Evolutionary conservation across 1,139 yeast species (phyloP).

Genomic region (Geotrichum bryndzae): DNA sequence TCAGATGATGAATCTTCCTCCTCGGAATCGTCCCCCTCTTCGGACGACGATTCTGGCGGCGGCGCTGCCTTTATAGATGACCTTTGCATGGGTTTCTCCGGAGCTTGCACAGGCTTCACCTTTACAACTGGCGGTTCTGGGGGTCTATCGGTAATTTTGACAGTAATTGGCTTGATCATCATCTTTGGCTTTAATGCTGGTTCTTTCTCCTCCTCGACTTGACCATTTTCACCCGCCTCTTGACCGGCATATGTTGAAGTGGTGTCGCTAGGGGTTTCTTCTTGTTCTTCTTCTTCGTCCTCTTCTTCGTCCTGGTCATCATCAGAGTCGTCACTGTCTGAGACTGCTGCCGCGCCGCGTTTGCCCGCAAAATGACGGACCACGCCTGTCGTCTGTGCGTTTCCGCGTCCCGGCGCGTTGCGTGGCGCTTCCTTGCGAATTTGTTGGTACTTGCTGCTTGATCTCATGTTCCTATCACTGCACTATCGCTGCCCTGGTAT

Average conservation of each 20-base stretch:
- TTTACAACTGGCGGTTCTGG: constrained; percentile 15
- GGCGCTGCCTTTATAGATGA: neutral
- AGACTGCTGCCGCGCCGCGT: constrained; percentile 17
- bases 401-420: neutral
- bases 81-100: neutral
- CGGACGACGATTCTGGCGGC: constrained; percentile 11
- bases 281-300: constrained; percentile 24
- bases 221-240: neutral
- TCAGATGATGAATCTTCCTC: constrained; percentile 8
- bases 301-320: constrained; percentile 14
- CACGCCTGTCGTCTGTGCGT: neutral
- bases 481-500: neutral
- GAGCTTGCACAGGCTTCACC: constrained; percentile 7
- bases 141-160: constrained; percentile 6
- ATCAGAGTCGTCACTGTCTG: constrained; percentile 15
- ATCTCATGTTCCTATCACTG: neutral
- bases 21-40: neutral
- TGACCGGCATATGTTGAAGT: neutral
- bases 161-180: constrained; percentile 7
- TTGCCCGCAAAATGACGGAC: constrained; percentile 27
- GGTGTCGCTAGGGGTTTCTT: no score
- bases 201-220: constrained; percentile 22
- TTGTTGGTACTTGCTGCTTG: neutral
- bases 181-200: constrained; percentile 10
- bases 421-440: neutral